A percentile compares a stretch with the other conserved stretches of the same genome.
These are phyloP conservation scores for Actinomortierella ambigua DNA, from an alignment of 371 early-diverging fungal genomes.

Conservation along the genomic window DNA sequence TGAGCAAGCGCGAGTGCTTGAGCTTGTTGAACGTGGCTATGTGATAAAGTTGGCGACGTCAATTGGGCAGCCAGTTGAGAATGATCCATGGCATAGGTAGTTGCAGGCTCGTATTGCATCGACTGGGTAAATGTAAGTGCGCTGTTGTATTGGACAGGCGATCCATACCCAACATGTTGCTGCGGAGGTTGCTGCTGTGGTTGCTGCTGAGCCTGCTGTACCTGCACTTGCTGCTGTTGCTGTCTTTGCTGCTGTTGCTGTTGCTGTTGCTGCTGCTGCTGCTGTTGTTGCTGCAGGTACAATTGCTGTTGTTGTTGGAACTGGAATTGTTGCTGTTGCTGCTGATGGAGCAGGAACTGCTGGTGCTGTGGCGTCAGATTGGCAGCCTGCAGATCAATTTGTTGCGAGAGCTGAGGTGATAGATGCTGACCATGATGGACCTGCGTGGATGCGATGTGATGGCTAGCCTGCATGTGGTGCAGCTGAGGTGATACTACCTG, in stretches of 20 bases:
- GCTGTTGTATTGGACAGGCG: constrained; percentile 31
- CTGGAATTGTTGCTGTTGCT: constrained; percentile 18
- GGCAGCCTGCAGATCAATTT: constrained; percentile 34
- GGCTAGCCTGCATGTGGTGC: constrained; percentile 10
- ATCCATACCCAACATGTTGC: constrained; percentile 22
- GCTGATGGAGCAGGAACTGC: constrained; percentile 34
- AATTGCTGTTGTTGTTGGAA: constrained; percentile 20
- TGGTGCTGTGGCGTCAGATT: constrained; percentile 45
- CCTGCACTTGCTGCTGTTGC: constrained; percentile 19
- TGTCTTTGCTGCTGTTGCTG: constrained; percentile 16
- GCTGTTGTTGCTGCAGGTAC: constrained; percentile 19
- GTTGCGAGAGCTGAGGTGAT: constrained; percentile 26
- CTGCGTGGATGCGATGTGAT: background rate
- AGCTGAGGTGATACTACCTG: constrained; percentile 14
- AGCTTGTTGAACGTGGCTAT: constrained; percentile 15
- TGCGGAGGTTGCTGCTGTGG: constrained; percentile 29
- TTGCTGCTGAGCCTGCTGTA: constrained; percentile 21
- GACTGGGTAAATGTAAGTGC: constrained; percentile 29
- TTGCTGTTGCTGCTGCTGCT: constrained; percentile 1
- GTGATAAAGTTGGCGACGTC: constrained; percentile 12
- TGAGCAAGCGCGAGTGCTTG: constrained; percentile 16
- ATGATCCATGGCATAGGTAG: constrained; percentile 20
- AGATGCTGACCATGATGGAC: constrained; percentile 17
- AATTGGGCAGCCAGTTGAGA: constrained; percentile 6
- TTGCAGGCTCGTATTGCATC: constrained; percentile 21